phyloP scores from a whole-genome alignment of 1,284 basidiomycete genomes.

The Chiua sp. region DNA sequence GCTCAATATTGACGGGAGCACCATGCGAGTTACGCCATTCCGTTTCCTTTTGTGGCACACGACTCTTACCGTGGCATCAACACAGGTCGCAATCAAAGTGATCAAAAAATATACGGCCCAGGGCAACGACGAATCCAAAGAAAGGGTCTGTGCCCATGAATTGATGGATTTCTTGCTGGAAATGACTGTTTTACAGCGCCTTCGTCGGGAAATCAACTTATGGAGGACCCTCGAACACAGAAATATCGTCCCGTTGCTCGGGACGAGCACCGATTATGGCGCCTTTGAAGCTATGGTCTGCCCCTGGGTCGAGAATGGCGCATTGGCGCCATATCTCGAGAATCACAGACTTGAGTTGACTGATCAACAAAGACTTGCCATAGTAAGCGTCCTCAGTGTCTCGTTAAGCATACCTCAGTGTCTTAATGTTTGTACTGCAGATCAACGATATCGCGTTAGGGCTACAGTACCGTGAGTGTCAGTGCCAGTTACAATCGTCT shows the following conservation, averaged over 20 bases:
- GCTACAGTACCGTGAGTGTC: conserved; percentile 27
- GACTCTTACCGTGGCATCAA: background rate
- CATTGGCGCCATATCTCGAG: conserved; percentile 22
- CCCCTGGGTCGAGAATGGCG: conserved; percentile 34
- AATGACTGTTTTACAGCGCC: conserved; percentile 12
- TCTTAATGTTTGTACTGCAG: conserved; percentile 3
- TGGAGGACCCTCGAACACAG: conserved; percentile 28
- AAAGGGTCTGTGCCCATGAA: conserved; percentile 7
- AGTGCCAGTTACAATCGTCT: too few species aligned
- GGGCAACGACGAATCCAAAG: conserved; percentile 20
- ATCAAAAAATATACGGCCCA: conserved; percentile 26
- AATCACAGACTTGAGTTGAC: conserved; percentile 11
- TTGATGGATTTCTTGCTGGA: background rate
- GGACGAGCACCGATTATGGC: conserved; percentile 28
- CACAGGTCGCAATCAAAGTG: conserved; percentile 29
- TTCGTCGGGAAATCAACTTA: conserved; percentile 32
- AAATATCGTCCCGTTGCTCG: conserved; percentile 33
- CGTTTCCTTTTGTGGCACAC: background rate
- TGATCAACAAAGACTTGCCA: conserved; percentile 10
- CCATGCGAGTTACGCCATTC: conserved; percentile 24
- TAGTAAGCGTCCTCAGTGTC: conserved; percentile 18
- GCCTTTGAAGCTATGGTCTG: conserved; percentile 33
- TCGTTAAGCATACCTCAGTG: background rate
- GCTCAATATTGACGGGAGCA: conserved; percentile 16
- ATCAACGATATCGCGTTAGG: conserved; percentile 34